A percentile compares a stretch with the other conserved stretches of the same genome.
Evolutionary conservation across 148 eudicot genomes (phyloP).

Genomic region (Cornus florida): DNA sequence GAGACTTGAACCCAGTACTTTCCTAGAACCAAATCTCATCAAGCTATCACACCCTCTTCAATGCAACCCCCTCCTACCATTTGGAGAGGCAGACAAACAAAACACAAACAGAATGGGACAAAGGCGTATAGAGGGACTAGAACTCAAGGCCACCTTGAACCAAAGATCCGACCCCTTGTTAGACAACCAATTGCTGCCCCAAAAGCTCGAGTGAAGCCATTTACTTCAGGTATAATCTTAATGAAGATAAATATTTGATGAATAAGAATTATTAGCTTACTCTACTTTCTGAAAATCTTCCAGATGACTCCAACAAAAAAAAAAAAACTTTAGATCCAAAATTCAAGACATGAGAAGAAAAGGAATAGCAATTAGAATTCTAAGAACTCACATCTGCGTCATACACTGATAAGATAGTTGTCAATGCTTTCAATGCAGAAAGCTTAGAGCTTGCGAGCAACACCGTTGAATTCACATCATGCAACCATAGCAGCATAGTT

Average conservation of each 20-base stretch:
- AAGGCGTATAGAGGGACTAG: too few relatives aligned
- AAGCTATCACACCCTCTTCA: too few relatives aligned
- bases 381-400: constrained; percentile 56
- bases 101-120: too few relatives aligned
- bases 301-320: neutral
- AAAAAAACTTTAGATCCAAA: neutral
- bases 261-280: neutral
- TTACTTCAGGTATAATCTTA: neutral
- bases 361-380: constrained; percentile 6
- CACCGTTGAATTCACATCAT: constrained; percentile 62
- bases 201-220: neutral
- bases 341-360: neutral
- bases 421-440: constrained; percentile 64
- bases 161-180: too few relatives aligned
- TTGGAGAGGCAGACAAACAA: too few relatives aligned
- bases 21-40: too few relatives aligned
- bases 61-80: too few relatives aligned
- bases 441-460: constrained; percentile 64
- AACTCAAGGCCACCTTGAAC: too few relatives aligned
- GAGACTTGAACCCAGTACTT: too few relatives aligned
- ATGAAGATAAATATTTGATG: neutral
- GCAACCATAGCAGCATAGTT: constrained; percentile 49
- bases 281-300: neutral
- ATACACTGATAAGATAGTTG: constrained; percentile 45
- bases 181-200: too few relatives aligned